phyloP scores from a whole-genome alignment of 306 rosid species.

The Lupinus albus region DNA sequence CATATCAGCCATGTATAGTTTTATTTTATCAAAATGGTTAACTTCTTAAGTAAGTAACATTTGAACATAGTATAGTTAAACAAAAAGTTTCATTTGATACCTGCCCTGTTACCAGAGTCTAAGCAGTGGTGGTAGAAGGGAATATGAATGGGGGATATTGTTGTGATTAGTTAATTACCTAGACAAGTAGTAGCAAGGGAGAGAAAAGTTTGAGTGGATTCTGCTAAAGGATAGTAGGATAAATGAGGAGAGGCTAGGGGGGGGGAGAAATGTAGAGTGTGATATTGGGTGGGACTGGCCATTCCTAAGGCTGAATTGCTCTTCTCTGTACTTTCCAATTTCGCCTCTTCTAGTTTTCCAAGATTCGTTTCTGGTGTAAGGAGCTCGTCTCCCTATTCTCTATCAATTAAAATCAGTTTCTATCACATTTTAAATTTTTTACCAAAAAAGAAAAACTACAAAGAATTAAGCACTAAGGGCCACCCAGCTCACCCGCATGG shows the following conservation, averaged over 20 bases:
- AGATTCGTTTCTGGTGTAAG: not conserved
- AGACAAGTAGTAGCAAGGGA: not conserved
- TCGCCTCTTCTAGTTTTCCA: not conserved
- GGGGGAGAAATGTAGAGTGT: not conserved
- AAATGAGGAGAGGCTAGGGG: not conserved
- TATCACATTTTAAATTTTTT: too few species aligned
- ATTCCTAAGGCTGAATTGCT: not conserved
- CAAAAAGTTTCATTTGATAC: not conserved
- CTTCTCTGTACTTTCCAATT: not conserved
- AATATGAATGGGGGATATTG: not conserved
- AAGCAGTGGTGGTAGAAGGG: not conserved
- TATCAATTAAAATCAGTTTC: too few species aligned
- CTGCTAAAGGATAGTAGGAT: not conserved
- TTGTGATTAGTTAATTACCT: not conserved
- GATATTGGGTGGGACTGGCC: not conserved
- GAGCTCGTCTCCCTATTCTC: not conserved
- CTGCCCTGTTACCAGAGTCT: not conserved
- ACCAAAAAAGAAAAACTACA: not conserved
- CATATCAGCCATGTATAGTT: slow-evolving; percentile 25
- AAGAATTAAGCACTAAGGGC: not conserved
- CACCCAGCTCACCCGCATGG: not conserved
- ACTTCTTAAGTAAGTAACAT: slow-evolving; percentile 1
- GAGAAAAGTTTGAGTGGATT: not conserved
- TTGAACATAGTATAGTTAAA: not conserved
- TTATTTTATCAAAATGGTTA: slow-evolving; percentile 14